Evolutionary conservation across 2,329 filamentous ascomycete genomes (phyloP).

Genomic region (Rhynchosporium graminicola): DNA sequence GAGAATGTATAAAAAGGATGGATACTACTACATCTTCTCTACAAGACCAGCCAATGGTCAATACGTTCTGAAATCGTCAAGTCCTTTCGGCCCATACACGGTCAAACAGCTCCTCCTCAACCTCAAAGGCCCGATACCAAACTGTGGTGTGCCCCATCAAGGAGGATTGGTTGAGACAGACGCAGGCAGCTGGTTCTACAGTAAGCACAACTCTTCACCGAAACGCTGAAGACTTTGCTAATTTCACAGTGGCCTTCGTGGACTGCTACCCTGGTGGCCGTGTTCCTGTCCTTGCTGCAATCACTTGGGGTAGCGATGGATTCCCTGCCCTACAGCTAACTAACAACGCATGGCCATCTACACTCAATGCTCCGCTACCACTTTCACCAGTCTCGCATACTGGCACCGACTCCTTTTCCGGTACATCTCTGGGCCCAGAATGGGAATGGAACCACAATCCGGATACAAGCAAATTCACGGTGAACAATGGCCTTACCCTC

Average conservation of each 20-base stretch:
- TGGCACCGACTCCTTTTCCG: slow-evolving; percentile 50
- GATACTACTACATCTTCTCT: slow-evolving; percentile 56
- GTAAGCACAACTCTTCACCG: no score
- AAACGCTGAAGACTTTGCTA: no score
- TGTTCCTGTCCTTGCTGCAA: slow-evolving; percentile 57
- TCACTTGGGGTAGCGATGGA: slow-evolving; percentile 54
- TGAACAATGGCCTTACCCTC: slow-evolving; percentile 50
- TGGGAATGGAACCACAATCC: slow-evolving; percentile 68
- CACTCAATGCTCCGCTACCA: slow-evolving; percentile 42
- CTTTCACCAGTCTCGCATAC: slow-evolving; percentile 39
- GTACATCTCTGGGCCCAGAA: slow-evolving; percentile 44
- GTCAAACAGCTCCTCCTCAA: slow-evolving; percentile 43
- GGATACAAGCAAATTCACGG: slow-evolving; percentile 48
- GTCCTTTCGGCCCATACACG: slow-evolving; percentile 55
- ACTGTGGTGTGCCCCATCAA: slow-evolving; percentile 48
- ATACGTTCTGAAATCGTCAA: slow-evolving; percentile 52
- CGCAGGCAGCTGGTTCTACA: slow-evolving; percentile 58
- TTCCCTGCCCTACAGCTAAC: slow-evolving; percentile 47
- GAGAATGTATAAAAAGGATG: slow-evolving; percentile 59
- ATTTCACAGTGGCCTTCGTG: slow-evolving; percentile 49
- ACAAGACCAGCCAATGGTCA: slow-evolving; percentile 49
- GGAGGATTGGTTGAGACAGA: slow-evolving; percentile 56
- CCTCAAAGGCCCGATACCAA: slow-evolving; percentile 42
- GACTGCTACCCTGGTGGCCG: slow-evolving; percentile 58
- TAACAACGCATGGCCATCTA: slow-evolving; percentile 50